Evolutionary conservation across 1,284 basidiomycete genomes (phyloP).

Genomic region (Apiotrichum akiyoshidainum): DNA sequence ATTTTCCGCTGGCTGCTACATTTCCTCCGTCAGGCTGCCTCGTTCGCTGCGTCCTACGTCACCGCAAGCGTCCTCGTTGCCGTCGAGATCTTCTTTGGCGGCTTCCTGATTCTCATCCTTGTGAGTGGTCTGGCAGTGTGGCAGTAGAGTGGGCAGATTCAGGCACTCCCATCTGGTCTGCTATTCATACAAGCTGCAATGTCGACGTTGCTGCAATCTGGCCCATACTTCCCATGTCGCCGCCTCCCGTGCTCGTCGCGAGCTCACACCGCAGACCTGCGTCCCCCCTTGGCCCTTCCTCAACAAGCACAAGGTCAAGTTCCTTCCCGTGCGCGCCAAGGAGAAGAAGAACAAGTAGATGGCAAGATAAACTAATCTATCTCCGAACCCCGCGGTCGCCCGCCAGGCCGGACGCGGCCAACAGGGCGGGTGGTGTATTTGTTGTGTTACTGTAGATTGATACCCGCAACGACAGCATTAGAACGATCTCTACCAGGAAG

Average conservation of each 20-base stretch:
- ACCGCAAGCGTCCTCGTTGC: constrained; percentile 36
- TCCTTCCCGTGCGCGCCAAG: constrained; percentile 30
- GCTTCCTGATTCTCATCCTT: constrained; percentile 31
- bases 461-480: too few relatives aligned
- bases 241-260: not conserved
- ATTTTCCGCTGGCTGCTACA: not conserved
- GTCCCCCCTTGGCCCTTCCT: constrained; percentile 45
- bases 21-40: constrained; percentile 22
- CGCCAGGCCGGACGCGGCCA: not conserved
- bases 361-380: not conserved
- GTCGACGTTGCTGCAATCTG: too few relatives aligned
- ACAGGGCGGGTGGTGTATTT: not conserved
- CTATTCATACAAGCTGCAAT: too few relatives aligned
- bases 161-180: too few relatives aligned
- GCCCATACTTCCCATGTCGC: not conserved
- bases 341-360: not conserved
- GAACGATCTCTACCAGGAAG: too few relatives aligned
- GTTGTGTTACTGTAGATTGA: not conserved
- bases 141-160: not conserved
- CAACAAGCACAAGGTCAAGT: constrained; percentile 35
- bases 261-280: constrained; percentile 17
- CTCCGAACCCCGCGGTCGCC: not conserved
- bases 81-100: constrained; percentile 37
- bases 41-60: constrained; percentile 33
- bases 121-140: constrained; percentile 20